phyloP scores from a whole-genome alignment of 2,329 filamentous ascomycete species.

The Lachnellula subtilissima region DNA sequence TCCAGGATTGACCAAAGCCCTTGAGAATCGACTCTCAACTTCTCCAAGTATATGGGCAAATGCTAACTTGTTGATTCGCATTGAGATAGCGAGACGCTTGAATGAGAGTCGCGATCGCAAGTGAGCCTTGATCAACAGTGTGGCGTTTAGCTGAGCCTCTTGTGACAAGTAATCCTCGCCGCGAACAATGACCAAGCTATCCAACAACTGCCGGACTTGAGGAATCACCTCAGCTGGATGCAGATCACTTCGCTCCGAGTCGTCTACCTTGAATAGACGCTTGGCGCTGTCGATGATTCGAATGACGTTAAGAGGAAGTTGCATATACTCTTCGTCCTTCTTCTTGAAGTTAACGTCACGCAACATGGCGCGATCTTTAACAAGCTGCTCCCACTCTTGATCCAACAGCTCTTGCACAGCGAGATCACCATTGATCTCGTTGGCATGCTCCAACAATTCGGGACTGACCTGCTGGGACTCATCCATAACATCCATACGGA shows the following conservation, averaged over 20 bases:
- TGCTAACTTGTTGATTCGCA: conserved; percentile 83
- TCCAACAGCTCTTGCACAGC: conserved; percentile 83
- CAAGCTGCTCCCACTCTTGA: conserved; percentile 76
- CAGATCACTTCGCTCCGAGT: conserved; percentile 79
- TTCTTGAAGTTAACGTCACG: conserved; percentile 62
- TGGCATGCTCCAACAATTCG: conserved; percentile 78
- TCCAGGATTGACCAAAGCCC: conserved; percentile 92
- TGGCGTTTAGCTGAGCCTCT: conserved; percentile 86
- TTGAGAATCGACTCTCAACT: conserved; percentile 77
- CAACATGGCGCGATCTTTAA: conserved; percentile 69
- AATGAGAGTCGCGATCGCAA: conserved; percentile 85
- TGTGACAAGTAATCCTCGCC: conserved; percentile 75
- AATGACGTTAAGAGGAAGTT: conserved; percentile 85
- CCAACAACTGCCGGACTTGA: conserved; percentile 68
- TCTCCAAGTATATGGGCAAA: conserved; percentile 91
- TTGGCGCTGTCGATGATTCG: conserved; percentile 89
- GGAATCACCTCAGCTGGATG: conserved; percentile 84
- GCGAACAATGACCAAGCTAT: conserved; percentile 77
- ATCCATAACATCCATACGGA: conserved; percentile 83
- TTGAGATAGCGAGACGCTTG: conserved; percentile 83
- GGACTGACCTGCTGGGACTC: conserved; percentile 51
- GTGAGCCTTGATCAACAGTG: conserved; percentile 86
- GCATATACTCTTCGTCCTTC: conserved; percentile 79
- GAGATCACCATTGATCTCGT: conserved; percentile 82
- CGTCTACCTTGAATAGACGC: conserved; percentile 85